phyloP scores from a whole-genome alignment of 495 filamentous ascomycete species.

The Baudoinia panamericana region DNA sequence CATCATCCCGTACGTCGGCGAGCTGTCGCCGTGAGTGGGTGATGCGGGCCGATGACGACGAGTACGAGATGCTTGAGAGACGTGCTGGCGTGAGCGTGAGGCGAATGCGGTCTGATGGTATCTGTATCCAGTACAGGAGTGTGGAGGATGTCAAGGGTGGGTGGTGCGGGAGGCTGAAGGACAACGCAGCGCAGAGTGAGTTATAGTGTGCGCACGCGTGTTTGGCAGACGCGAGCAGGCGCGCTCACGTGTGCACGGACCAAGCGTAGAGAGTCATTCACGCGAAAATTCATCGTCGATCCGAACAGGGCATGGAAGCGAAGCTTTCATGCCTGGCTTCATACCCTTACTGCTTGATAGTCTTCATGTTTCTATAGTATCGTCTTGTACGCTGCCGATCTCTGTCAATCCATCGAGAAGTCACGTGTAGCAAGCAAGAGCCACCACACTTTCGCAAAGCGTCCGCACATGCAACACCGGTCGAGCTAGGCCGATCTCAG shows the following conservation, averaged over 20 bases:
- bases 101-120: background rate
- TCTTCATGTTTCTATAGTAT: too few species aligned
- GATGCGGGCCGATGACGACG: background rate
- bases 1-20: conserved; percentile 31
- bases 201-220: too few species aligned
- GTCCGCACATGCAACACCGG: background rate
- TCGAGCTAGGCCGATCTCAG: background rate
- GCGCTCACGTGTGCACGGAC: too few species aligned
- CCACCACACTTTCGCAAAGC: background rate
- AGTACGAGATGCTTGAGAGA: background rate
- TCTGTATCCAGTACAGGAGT: background rate
- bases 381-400: too few species aligned
- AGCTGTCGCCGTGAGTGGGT: conserved; percentile 6
- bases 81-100: background rate
- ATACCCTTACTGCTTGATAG: too few species aligned
- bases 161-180: background rate
- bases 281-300: too few species aligned
- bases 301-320: too few species aligned
- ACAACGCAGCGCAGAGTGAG: background rate
- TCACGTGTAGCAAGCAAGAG: too few species aligned
- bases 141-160: background rate
- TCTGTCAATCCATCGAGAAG: too few species aligned
- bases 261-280: too few species aligned
- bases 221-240: too few species aligned
- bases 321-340: too few species aligned